phyloP scores from a whole-genome alignment of 345 rosid species.

The Garcia nutans region DNA sequence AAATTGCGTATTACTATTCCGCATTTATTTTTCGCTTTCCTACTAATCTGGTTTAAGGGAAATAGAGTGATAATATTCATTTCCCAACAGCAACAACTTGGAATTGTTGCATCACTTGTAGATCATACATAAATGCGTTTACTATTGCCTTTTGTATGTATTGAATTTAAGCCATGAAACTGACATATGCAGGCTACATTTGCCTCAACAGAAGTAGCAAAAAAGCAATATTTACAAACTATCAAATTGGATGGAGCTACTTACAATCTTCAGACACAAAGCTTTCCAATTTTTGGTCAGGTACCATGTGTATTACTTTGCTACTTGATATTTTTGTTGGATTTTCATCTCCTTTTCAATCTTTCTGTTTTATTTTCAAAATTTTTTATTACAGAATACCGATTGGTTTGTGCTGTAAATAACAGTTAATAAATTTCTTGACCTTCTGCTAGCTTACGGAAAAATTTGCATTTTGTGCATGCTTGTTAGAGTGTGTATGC shows the following conservation, averaged over 20 bases:
- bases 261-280: slow-evolving; percentile 38
- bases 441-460: not conserved
- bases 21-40: too few relatives aligned
- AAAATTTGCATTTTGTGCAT: not conserved
- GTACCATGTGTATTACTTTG: slow-evolving; percentile 26
- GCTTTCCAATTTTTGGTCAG: slow-evolving; percentile 47
- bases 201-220: slow-evolving; percentile 26
- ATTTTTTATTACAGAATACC: not conserved
- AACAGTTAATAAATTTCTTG: not conserved
- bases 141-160: not conserved
- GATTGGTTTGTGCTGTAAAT: not conserved
- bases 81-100: too few relatives aligned
- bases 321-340: not conserved
- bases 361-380: not conserved
- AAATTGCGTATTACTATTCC: too few relatives aligned
- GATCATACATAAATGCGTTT: not conserved
- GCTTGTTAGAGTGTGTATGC: not conserved
- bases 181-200: slow-evolving; percentile 35
- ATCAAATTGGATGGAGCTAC: slow-evolving; percentile 42
- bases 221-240: slow-evolving; percentile 22
- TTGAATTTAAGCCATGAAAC: slow-evolving; percentile 9
- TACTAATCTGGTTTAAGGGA: too few relatives aligned
- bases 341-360: not conserved
- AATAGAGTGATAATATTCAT: too few relatives aligned
- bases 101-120: not conserved